Evolutionary conservation across 108 stramenopile genomes (phyloP), one percentile per base, ranked within the genome.

Genomic region (Hondaea fermentalgiana): DNA sequence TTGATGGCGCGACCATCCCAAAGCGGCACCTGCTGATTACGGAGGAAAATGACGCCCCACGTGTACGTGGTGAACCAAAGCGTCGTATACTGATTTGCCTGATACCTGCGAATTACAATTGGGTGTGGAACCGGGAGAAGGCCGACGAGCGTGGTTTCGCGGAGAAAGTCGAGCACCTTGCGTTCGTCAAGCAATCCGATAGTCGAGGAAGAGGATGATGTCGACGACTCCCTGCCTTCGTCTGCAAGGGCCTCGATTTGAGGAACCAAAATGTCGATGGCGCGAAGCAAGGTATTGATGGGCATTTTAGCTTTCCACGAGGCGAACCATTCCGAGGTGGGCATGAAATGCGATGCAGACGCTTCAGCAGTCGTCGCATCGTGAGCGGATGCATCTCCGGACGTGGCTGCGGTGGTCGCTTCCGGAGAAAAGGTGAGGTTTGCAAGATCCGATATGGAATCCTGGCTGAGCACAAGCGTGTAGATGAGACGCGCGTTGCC

Each of bases 11-110:
- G 29, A 16, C 95, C 96, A 89, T 99, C 99, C 88, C 98, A 99
- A 83, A 99, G 93, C 17, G 98, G 99, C 57, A 97, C 92, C 72
- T 91, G 92, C 87, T 97, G 96, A 92, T 97, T 97, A 43, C 96
- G 95, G 90, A 98, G 92, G 92, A 97, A 99, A 71, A 99, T 94
- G 47, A 99, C 97, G 51, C 99, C 98, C 99, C 99, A 99, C 96
- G 98, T 93, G 89, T 97, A 99, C 5, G 97, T 97, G 44, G 98
- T 98, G 91, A 99, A 98, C 99, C 99, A 99, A 58, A 97, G 89
- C 4, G 95, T 95, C 5, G 98, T 99, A 92, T 96, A 97, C 88
- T 97, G 95, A 89, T 98, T 98, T 8, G 98, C 96, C 90, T 97
- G 97, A 90, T 99, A 98, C 90, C 98, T 97, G 28, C 98, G 95